Conservation (phyloP, 257 asterid species). For the Leptodermis oblonga region DNA sequence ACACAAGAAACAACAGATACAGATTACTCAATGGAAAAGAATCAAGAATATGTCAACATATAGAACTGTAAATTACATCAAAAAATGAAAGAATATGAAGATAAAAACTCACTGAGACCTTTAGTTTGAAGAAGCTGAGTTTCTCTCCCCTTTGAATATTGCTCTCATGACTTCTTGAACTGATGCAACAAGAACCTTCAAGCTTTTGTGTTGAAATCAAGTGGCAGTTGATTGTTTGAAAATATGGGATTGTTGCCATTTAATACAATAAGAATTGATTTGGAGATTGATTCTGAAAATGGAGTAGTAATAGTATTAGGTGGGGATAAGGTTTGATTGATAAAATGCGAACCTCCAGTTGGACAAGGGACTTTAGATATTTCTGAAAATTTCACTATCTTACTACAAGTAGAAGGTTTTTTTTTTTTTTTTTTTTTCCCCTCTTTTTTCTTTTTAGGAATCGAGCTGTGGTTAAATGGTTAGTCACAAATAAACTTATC, state of each 20-base stretch:
- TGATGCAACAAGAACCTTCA: slow-evolving; percentile 5
- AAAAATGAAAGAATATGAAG: not conserved
- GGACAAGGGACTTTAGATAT: slow-evolving; percentile 1
- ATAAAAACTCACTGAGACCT: slow-evolving; percentile 8
- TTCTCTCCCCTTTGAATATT: slow-evolving; percentile 1
- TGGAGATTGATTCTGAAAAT: slow-evolving; percentile 8
- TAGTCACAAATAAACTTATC: too few relatives aligned
- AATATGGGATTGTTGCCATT: slow-evolving; percentile 15
- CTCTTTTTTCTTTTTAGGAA: too few relatives aligned
- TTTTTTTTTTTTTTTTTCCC: not conserved
- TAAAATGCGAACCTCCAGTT: not conserved
- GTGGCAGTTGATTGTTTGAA: not conserved
- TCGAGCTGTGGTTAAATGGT: too few relatives aligned
- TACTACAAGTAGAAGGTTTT: not conserved
- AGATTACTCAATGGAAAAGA: not conserved
- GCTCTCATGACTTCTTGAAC: slow-evolving; percentile 7
- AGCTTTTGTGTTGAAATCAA: not conserved
- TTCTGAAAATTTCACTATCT: not conserved
- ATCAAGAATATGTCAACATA: not conserved
- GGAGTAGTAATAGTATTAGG: not conserved
- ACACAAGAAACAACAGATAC: not conserved
- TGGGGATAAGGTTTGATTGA: not conserved
- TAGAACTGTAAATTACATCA: not conserved
- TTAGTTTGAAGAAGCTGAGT: slow-evolving; percentile 7
- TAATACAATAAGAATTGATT: not conserved